These are phyloP conservation scores for Byssothecium circinans DNA, from an alignment of 2,329 filamentous ascomycete species.

Conservation along the genomic window DNA sequence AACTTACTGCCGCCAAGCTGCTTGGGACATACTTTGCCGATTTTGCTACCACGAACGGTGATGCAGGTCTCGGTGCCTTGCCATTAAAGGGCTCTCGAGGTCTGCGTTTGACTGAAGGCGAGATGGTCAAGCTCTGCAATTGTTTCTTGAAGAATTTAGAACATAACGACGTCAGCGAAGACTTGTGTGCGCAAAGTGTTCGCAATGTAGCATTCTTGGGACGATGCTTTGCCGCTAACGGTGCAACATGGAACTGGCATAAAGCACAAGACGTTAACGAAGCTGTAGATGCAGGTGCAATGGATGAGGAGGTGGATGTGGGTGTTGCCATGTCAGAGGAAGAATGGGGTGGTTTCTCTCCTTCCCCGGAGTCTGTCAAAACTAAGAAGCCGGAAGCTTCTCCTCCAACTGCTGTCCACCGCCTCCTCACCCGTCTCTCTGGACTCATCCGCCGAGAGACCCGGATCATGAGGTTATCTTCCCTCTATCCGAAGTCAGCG, in stretches of 20 bases:
- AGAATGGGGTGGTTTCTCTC: constrained; percentile 31
- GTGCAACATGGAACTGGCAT: constrained; percentile 49
- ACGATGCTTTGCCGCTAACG: constrained; percentile 63
- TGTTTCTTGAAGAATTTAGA: constrained; percentile 63
- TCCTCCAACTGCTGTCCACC: constrained; percentile 62
- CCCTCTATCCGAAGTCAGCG: constrained; percentile 73
- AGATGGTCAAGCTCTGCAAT: constrained; percentile 63
- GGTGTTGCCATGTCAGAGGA: constrained; percentile 37
- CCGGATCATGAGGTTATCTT: constrained; percentile 60
- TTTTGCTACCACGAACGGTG: constrained; percentile 66
- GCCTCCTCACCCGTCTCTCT: constrained; percentile 77
- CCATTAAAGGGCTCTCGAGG: constrained; percentile 72
- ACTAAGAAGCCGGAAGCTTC: constrained; percentile 23
- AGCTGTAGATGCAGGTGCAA: constrained; percentile 47
- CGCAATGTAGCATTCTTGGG: constrained; percentile 84
- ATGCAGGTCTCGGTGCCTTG: constrained; percentile 55
- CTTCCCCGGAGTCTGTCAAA: constrained; percentile 15
- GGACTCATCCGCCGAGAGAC: constrained; percentile 71
- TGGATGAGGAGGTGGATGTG: constrained; percentile 29
- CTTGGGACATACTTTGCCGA: constrained; percentile 78
- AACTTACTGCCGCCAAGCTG: constrained; percentile 73
- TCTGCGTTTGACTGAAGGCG: constrained; percentile 64
- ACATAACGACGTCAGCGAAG: constrained; percentile 66
- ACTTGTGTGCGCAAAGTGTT: constrained; percentile 75
- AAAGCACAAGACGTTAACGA: constrained; percentile 50